A percentile compares a stretch with the other conserved stretches of the same genome.
Conservation (phyloP, 495 filamentous ascomycete genomes). For the Podospora appendiculata region DNA sequence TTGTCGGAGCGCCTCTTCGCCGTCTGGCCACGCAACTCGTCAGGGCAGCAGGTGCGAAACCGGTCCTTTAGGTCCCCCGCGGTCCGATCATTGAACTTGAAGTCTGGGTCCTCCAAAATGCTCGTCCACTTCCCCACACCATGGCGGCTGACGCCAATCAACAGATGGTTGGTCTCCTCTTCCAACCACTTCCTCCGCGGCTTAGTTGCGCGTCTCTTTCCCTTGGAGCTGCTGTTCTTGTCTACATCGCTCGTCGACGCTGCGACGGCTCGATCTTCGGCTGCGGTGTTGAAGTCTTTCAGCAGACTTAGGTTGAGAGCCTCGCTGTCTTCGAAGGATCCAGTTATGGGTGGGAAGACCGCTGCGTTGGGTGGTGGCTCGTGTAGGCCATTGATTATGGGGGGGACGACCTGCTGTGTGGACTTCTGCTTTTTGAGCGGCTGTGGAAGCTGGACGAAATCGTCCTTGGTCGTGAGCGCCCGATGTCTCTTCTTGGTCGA, state of each 20-base stretch:
- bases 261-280: conserved; percentile 20
- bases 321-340: conserved; percentile 35
- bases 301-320: conserved; percentile 6
- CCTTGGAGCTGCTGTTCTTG: conserved; percentile 15
- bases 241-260: conserved; percentile 12
- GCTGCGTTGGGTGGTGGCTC: conserved; percentile 69
- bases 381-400: conserved; percentile 68
- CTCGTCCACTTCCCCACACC: conserved; percentile 85
- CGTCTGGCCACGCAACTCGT: conserved; percentile 34
- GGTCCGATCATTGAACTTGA: conserved; percentile 66
- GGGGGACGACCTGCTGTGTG: conserved; percentile 40
- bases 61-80: conserved; percentile 82
- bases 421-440: conserved; percentile 51
- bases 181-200: conserved; percentile 67
- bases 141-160: conserved; percentile 70
- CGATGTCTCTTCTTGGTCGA: conserved; percentile 41
- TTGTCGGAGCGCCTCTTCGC: conserved; percentile 17
- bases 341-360: conserved; percentile 63
- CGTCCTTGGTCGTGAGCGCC: conserved; percentile 37
- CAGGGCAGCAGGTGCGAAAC: conserved; percentile 71
- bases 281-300: conserved; percentile 12
- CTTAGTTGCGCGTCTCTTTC: conserved; percentile 35
- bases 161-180: conserved; percentile 69
- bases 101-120: conserved; percentile 67
- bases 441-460: conserved; percentile 48